A percentile compares a stretch with the other conserved stretches of the same genome.
phyloP scores from a whole-genome alignment of 345 rosid species.

The Excoecaria agallocha region DNA sequence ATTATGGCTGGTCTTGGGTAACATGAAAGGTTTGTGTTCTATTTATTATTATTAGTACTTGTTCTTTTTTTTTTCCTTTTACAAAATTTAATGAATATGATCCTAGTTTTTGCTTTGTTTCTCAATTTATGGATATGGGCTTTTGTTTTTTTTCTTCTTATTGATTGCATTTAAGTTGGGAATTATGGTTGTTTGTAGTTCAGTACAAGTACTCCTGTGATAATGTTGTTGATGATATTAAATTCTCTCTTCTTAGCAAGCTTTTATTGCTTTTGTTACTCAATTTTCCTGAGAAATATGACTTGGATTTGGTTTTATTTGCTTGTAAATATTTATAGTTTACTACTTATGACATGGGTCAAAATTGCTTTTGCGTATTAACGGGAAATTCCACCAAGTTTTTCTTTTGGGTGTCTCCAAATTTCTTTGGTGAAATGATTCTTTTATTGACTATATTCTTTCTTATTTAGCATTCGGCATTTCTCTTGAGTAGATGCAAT shows the following conservation, averaged over 20 bases:
- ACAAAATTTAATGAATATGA: background rate
- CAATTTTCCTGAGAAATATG: background rate
- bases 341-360: conserved; percentile 1
- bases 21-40: conserved; percentile 71
- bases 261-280: conserved; percentile 5
- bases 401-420: too few species aligned
- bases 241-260: conserved; percentile 2
- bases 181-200: conserved; percentile 5
- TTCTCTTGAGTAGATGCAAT: background rate
- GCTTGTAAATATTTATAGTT: background rate
- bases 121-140: conserved; percentile 4
- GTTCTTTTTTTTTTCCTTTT: conserved; percentile 5
- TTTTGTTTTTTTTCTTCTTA: conserved; percentile 7
- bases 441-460: too few species aligned
- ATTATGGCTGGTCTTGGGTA: conserved; percentile 54
- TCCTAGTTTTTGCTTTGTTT: conserved; percentile 11
- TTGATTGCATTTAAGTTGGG: conserved; percentile 1
- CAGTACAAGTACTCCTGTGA: background rate
- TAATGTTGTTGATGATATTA: background rate
- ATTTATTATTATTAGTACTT: background rate
- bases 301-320: background rate
- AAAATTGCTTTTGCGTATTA: background rate
- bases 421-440: too few species aligned
- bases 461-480: background rate
- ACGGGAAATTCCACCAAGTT: background rate